Evolutionary conservation across 2,329 filamentous ascomycete genomes (phyloP).

Genomic region (Cladosporium sp.): DNA sequence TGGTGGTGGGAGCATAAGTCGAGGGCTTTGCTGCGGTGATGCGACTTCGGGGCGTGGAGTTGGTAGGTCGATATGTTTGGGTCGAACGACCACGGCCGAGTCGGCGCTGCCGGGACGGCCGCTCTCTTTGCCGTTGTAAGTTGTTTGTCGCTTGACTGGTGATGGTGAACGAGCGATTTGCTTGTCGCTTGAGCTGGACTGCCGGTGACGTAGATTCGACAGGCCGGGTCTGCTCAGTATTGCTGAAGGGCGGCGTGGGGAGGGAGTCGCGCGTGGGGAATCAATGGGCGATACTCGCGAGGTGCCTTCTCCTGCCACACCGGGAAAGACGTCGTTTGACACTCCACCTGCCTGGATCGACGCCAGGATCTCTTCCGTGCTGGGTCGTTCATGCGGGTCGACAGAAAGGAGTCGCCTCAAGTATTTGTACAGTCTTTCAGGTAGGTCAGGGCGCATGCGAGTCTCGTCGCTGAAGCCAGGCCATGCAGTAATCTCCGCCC

Average conservation of each 20-base stretch:
- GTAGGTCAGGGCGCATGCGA: slow-evolving; percentile 70
- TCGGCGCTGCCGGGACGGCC: neutral
- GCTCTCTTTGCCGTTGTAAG: neutral
- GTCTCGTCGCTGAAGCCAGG: slow-evolving; percentile 61
- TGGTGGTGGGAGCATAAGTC: slow-evolving; percentile 33
- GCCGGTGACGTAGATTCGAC: slow-evolving; percentile 8
- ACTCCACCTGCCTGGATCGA: slow-evolving; percentile 60
- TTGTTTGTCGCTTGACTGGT: slow-evolving; percentile 11
- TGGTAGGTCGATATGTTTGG: slow-evolving; percentile 15
- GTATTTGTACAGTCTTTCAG: slow-evolving; percentile 76
- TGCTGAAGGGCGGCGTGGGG: slow-evolving; percentile 19
- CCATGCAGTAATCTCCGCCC: slow-evolving; percentile 83
- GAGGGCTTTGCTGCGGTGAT: slow-evolving; percentile 23
- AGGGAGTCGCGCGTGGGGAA: slow-evolving; percentile 21
- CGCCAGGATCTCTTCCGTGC: slow-evolving; percentile 74
- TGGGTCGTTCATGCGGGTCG: slow-evolving; percentile 69
- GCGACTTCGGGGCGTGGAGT: slow-evolving; percentile 2
- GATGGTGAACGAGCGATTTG: slow-evolving; percentile 12
- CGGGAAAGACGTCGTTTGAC: slow-evolving; percentile 25
- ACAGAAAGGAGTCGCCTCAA: slow-evolving; percentile 75
- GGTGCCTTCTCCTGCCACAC: slow-evolving; percentile 17
- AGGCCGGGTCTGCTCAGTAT: slow-evolving; percentile 17
- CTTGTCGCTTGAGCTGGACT: slow-evolving; percentile 14
- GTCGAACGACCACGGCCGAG: slow-evolving; percentile 12
- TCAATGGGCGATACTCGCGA: slow-evolving; percentile 41